phyloP scores from a whole-genome alignment of 2,329 filamentous ascomycete genomes.

The Fusarium papillatum region DNA sequence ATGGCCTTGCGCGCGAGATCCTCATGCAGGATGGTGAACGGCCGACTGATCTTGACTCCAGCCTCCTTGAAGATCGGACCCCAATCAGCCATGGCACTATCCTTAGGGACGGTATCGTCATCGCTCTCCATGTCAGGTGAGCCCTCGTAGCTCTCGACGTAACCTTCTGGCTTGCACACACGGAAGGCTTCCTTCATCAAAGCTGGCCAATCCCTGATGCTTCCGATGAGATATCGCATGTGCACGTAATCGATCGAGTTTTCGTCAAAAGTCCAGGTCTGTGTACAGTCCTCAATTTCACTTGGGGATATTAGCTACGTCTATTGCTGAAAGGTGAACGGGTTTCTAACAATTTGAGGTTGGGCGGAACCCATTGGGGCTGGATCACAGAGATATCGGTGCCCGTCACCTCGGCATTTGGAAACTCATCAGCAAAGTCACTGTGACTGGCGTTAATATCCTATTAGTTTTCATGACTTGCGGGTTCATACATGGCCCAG shows the following conservation, averaged over 20 bases:
- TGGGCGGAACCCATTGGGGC: constrained; percentile 59
- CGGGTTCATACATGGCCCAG: constrained; percentile 54
- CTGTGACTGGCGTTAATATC: constrained; percentile 48
- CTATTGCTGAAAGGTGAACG: too few species aligned
- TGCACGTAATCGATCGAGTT: constrained; percentile 71
- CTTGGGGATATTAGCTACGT: neutral
- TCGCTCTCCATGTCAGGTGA: constrained; percentile 41
- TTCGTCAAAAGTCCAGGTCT: constrained; percentile 42
- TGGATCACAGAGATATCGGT: constrained; percentile 70
- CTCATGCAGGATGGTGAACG: constrained; percentile 32
- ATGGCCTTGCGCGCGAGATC: constrained; percentile 13
- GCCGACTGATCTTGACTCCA: constrained; percentile 43
- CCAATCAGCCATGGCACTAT: constrained; percentile 43
- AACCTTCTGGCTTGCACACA: constrained; percentile 68
- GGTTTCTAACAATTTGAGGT: constrained; percentile 55
- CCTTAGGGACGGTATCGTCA: constrained; percentile 42
- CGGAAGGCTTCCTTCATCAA: constrained; percentile 64
- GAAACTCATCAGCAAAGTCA: constrained; percentile 59
- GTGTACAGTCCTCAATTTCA: constrained; percentile 45
- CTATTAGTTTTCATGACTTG: too few species aligned
- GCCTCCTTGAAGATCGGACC: constrained; percentile 40
- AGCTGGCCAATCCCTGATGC: constrained; percentile 67
- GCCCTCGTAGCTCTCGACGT: constrained; percentile 47
- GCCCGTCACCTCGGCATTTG: constrained; percentile 59
- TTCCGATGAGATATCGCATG: constrained; percentile 67